Evolutionary conservation across 352 stramenopile genomes (phyloP).

Genomic region (Pythium utonaiense): DNA sequence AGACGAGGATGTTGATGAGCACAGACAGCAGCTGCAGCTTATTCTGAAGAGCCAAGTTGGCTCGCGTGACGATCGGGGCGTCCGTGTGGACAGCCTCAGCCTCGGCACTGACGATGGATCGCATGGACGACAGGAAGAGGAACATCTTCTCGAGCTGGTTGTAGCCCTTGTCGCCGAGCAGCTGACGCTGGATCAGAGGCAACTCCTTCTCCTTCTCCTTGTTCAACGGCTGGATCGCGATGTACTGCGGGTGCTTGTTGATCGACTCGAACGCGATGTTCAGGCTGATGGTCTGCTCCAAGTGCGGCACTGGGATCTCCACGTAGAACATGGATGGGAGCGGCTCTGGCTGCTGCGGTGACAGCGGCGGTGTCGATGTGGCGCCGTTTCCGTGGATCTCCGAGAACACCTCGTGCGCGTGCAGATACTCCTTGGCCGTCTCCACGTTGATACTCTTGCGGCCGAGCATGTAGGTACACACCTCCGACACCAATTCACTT

Average conservation of each 20-base stretch:
- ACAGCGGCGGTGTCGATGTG: constrained; percentile 39
- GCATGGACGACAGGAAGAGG: constrained; percentile 75
- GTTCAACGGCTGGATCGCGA: constrained; percentile 56
- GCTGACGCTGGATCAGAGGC: constrained; percentile 57
- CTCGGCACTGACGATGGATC: constrained; percentile 61
- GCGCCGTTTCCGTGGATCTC: constrained; percentile 58
- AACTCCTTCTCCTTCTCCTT: constrained; percentile 27
- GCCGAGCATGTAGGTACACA: constrained; percentile 85
- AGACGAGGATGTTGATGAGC: constrained; percentile 80
- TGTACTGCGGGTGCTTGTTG: constrained; percentile 76
- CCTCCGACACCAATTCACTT: constrained; percentile 76
- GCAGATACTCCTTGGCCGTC: constrained; percentile 81
- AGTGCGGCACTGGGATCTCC: constrained; percentile 66
- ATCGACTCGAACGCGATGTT: constrained; percentile 84
- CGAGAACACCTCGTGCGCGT: constrained; percentile 72
- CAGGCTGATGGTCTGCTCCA: constrained; percentile 67
- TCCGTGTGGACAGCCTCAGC: background rate
- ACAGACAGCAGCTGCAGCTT: constrained; percentile 81
- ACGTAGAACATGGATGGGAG: constrained; percentile 86
- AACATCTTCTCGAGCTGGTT: constrained; percentile 87
- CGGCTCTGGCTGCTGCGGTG: constrained; percentile 12
- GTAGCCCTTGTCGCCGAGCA: constrained; percentile 86
- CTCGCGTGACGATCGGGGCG: constrained; percentile 30
- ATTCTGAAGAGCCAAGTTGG: constrained; percentile 79
- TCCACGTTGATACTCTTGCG: constrained; percentile 79